Evolutionary conservation across 2,329 filamentous ascomycete genomes (phyloP).

Genomic region (Raffaelea ambrosiae): DNA sequence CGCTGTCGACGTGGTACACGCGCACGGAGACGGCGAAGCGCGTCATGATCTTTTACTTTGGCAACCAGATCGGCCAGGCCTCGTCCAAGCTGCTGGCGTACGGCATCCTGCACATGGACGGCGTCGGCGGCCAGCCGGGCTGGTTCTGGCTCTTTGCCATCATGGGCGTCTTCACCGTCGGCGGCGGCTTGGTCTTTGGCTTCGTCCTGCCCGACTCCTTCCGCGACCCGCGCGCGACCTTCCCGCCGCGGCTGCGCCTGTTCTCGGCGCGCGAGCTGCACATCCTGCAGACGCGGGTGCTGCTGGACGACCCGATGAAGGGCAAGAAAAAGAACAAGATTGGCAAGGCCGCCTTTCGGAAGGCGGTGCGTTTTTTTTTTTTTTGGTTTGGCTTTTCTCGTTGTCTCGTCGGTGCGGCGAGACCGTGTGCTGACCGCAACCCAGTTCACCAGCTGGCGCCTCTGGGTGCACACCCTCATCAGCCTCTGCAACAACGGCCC

Average conservation of each 20-base stretch:
- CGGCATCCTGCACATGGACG: constrained; percentile 40
- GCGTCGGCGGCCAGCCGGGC: constrained; percentile 36
- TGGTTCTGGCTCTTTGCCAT: constrained; percentile 47
- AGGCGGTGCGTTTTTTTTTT: not conserved
- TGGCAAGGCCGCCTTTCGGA: not conserved
- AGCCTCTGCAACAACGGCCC: not conserved
- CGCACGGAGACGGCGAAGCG: constrained; percentile 41
- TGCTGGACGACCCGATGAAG: constrained; percentile 28
- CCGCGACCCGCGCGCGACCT: constrained; percentile 30
- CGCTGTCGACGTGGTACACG: constrained; percentile 48
- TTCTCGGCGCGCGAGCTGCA: constrained; percentile 32
- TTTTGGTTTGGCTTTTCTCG: constrained; percentile 5
- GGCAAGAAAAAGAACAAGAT: not conserved
- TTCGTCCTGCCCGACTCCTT: constrained; percentile 36
- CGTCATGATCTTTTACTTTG: constrained; percentile 47
- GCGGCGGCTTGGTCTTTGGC: constrained; percentile 31
- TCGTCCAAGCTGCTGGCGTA: constrained; percentile 35
- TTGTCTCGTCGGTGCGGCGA: too few relatives aligned
- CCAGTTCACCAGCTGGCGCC: not conserved
- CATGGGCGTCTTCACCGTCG: constrained; percentile 38
- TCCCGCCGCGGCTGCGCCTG: constrained; percentile 19
- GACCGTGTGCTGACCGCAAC: too few relatives aligned
- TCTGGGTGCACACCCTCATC: not conserved
- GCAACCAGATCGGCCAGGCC: constrained; percentile 30
- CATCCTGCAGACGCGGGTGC: constrained; percentile 32